Conservation (phyloP, 768 basidiomycete genomes). For the Amanita brunnescens region DNA sequence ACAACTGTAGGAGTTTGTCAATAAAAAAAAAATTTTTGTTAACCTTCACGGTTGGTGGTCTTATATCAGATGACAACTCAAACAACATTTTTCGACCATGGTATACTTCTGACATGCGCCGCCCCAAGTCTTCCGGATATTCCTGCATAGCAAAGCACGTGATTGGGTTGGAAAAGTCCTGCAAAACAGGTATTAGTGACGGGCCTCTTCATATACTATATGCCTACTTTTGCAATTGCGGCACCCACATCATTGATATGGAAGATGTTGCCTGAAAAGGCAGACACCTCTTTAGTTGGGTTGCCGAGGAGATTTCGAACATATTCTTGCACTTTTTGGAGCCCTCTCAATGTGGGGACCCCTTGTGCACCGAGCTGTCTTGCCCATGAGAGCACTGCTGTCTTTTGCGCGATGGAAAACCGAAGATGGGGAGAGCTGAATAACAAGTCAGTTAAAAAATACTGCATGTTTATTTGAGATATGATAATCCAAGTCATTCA, state of each 20-base stretch:
- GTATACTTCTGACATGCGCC: background rate
- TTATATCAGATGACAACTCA: background rate
- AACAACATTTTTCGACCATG: background rate
- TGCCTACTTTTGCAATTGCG: background rate
- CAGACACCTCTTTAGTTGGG: background rate
- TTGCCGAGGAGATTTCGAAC: slow-evolving; percentile 1
- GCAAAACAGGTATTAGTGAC: background rate
- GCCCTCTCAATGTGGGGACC: background rate
- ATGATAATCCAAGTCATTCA: background rate
- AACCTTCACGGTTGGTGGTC: background rate
- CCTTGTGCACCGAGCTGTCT: background rate
- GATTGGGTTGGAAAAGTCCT: slow-evolving; percentile 9
- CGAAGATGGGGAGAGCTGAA: slow-evolving; percentile 3
- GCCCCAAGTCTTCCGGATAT: background rate
- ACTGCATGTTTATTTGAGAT: background rate
- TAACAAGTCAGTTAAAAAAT: slow-evolving; percentile 2
- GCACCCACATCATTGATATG: slow-evolving; percentile 3
- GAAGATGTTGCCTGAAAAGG: slow-evolving; percentile 4
- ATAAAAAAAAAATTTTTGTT: background rate
- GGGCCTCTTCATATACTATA: background rate
- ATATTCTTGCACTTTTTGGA: background rate
- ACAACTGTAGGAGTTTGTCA: background rate
- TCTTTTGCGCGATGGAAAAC: slow-evolving; percentile 5
- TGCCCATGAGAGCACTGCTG: slow-evolving; percentile 3
- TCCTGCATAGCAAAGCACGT: slow-evolving; percentile 1